These are phyloP conservation scores for Kalmusia sp. DNA, from an alignment of 2,329 filamentous ascomycete species.

Conservation along the genomic window DNA sequence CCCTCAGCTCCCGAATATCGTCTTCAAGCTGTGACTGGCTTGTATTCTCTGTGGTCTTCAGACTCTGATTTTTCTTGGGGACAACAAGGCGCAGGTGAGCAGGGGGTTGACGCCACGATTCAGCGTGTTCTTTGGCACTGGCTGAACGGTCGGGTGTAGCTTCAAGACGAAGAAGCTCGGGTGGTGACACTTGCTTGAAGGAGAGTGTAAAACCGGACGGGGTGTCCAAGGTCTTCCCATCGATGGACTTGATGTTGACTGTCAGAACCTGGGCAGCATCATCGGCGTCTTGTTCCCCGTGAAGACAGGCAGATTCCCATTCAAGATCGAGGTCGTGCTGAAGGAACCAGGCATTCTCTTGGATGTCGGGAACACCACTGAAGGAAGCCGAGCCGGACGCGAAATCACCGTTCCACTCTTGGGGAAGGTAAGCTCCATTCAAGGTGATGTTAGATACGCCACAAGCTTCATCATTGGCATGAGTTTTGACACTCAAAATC, in stretches of 20 bases:
- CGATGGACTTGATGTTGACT: slow-evolving; percentile 48
- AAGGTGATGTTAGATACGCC: slow-evolving; percentile 51
- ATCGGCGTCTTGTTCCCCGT: slow-evolving; percentile 32
- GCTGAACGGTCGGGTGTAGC: slow-evolving; percentile 40
- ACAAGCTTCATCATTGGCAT: slow-evolving; percentile 46
- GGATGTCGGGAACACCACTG: slow-evolving; percentile 34
- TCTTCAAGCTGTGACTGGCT: slow-evolving; percentile 38
- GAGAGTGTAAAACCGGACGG: slow-evolving; percentile 49
- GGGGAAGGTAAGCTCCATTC: slow-evolving; percentile 48
- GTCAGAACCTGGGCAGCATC: slow-evolving; percentile 47
- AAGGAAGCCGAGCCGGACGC: slow-evolving; percentile 44
- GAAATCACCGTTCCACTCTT: slow-evolving; percentile 47
- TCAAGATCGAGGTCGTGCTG: slow-evolving; percentile 47
- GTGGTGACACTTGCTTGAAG: slow-evolving; percentile 48
- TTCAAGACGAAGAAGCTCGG: slow-evolving; percentile 45
- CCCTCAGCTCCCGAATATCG: slow-evolving; percentile 50
- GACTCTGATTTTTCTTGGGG: slow-evolving; percentile 13
- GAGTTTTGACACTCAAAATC: slow-evolving; percentile 51
- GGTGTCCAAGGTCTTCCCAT: slow-evolving; percentile 38
- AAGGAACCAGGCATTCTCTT: slow-evolving; percentile 41
- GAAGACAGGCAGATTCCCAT: slow-evolving; percentile 49
- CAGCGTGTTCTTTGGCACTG: slow-evolving; percentile 30
- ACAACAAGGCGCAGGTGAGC: slow-evolving; percentile 38
- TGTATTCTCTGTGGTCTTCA: slow-evolving; percentile 11
- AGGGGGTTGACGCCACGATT: slow-evolving; percentile 48